A percentile compares a stretch with the other conserved stretches of the same genome.
Evolutionary conservation across 2,329 filamentous ascomycete species (phyloP).

Genomic region (Penicillium sp.): DNA sequence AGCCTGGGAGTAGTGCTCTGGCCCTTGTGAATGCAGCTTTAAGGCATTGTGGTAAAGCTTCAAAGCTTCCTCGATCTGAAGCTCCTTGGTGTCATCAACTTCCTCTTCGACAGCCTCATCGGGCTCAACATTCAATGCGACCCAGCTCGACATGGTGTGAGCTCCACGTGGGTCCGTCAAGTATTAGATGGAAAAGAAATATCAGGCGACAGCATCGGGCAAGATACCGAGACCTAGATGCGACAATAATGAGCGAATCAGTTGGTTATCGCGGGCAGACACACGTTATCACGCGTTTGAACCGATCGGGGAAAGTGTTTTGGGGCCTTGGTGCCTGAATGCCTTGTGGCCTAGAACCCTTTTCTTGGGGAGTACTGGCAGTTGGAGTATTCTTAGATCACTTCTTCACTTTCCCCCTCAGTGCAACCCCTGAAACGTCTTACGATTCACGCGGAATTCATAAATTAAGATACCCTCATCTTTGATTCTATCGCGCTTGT

Average conservation of each 20-base stretch:
- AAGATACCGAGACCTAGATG: slow-evolving; percentile 1
- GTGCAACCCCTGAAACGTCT: slow-evolving; percentile 6
- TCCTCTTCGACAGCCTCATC: slow-evolving; percentile 89
- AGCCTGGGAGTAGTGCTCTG: slow-evolving; percentile 71
- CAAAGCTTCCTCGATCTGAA: slow-evolving; percentile 94
- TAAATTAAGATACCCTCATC: not conserved
- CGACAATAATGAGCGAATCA: slow-evolving; percentile 2
- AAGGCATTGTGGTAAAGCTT: slow-evolving; percentile 91
- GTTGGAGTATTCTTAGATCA: slow-evolving; percentile 6
- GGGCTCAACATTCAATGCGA: slow-evolving; percentile 88
- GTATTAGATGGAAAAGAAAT: not conserved
- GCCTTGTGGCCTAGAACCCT: slow-evolving; percentile 22
- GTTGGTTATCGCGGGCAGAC: slow-evolving; percentile 13
- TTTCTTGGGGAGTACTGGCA: slow-evolving; percentile 5
- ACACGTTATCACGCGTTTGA: slow-evolving; percentile 16
- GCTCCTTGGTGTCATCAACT: slow-evolving; percentile 89
- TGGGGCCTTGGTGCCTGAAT: slow-evolving; percentile 8
- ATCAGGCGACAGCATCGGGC: slow-evolving; percentile 16
- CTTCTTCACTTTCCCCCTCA: slow-evolving; percentile 11
- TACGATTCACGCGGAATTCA: not conserved
- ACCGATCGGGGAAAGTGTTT: slow-evolving; percentile 14
- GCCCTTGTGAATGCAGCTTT: slow-evolving; percentile 86
- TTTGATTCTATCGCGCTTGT: slow-evolving; percentile 17
- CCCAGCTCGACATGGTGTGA: slow-evolving; percentile 60
- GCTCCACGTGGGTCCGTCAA: slow-evolving; percentile 11